phyloP scores from a whole-genome alignment of 768 basidiomycete genomes.

The Mycena galericulata region DNA sequence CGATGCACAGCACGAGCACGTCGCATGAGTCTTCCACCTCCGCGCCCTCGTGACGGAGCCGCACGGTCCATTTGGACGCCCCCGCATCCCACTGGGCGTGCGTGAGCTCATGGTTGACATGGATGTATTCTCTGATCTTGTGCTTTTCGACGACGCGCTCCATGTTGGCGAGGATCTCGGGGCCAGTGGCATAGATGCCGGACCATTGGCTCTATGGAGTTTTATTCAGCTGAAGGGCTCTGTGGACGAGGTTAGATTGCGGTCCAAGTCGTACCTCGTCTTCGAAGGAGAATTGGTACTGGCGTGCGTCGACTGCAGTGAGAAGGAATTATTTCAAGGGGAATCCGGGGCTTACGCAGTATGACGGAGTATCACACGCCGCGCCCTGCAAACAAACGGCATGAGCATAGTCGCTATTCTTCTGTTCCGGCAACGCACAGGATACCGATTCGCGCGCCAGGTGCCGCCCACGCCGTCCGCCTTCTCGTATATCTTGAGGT shows the following conservation, averaged over 20 bases:
- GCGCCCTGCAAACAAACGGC: constrained; percentile 9
- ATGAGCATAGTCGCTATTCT: not conserved
- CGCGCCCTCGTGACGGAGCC: constrained; percentile 51
- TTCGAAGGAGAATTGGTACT: constrained; percentile 28
- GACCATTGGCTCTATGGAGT: constrained; percentile 21
- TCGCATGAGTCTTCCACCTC: constrained; percentile 68
- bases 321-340: not conserved
- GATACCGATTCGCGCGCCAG: constrained; percentile 16
- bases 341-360: constrained; percentile 6
- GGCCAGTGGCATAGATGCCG: constrained; percentile 17
- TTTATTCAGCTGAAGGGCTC: not conserved
- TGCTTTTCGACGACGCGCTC: constrained; percentile 23
- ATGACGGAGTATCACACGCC: constrained; percentile 17
- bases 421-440: not conserved
- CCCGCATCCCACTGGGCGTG: constrained; percentile 47
- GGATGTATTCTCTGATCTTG: constrained; percentile 22
- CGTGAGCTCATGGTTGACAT: constrained; percentile 25
- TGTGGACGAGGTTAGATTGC: too few relatives aligned
- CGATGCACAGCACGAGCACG: constrained; percentile 66
- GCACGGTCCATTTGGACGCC: constrained; percentile 67
- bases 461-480: constrained; percentile 26
- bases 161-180: constrained; percentile 25
- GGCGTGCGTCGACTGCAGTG: not conserved
- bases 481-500: constrained; percentile 29
- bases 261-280: not conserved